These are phyloP conservation scores for Rubroboletus satanas DNA, from an alignment of 768 basidiomycete species.

Conservation along the genomic window DNA sequence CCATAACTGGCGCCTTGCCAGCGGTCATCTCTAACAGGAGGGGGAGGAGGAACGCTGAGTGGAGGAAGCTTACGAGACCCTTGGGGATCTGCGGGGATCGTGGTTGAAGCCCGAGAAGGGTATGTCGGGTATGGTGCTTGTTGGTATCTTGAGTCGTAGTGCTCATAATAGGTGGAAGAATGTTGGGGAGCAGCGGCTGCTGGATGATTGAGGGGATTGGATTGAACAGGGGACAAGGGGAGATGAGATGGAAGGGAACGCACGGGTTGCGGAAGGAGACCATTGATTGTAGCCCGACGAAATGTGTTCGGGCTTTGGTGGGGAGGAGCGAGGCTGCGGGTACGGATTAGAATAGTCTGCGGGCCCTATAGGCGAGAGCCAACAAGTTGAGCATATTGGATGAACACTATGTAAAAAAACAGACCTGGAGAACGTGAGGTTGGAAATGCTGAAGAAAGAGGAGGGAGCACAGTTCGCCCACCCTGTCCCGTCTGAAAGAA, in stretches of 20 bases:
- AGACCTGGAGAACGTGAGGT: slow-evolving; percentile 88
- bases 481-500: slow-evolving; percentile 80
- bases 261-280: slow-evolving; percentile 31
- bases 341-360: slow-evolving; percentile 53
- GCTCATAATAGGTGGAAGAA: slow-evolving; percentile 50
- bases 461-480: slow-evolving; percentile 86
- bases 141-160: slow-evolving; percentile 49
- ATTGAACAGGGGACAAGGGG: neutral
- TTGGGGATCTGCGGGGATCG: slow-evolving; percentile 43
- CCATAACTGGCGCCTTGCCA: slow-evolving; percentile 43
- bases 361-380: slow-evolving; percentile 57
- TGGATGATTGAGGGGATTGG: slow-evolving; percentile 1
- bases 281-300: slow-evolving; percentile 47
- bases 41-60: slow-evolving; percentile 40
- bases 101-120: slow-evolving; percentile 46
- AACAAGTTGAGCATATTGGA: slow-evolving; percentile 56
- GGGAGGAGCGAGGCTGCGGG: slow-evolving; percentile 62
- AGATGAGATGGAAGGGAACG: slow-evolving; percentile 25
- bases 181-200: slow-evolving; percentile 45
- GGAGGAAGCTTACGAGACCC: slow-evolving; percentile 61
- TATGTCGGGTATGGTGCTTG: slow-evolving; percentile 42
- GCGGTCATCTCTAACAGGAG: slow-evolving; percentile 45
- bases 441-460: slow-evolving; percentile 81
- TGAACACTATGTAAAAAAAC: slow-evolving; percentile 56
- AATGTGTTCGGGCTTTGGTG: slow-evolving; percentile 56